Evolutionary conservation across 495 filamentous ascomycete species (phyloP).

Genomic region (Talaromyces thailandensis): DNA sequence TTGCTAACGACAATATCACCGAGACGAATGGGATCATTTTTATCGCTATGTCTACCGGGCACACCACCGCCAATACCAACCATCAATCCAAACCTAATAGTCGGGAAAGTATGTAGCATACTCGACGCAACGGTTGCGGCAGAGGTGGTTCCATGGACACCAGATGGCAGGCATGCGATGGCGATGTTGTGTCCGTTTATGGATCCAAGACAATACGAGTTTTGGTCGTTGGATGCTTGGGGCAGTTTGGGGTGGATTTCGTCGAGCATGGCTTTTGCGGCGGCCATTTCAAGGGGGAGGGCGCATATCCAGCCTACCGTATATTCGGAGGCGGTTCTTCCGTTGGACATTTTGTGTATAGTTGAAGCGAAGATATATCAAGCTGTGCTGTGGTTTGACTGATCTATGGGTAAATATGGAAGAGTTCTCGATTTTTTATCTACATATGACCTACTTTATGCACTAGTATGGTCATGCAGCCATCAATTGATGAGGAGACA

Average conservation of each 20-base stretch:
- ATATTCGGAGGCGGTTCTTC: slow-evolving; percentile 5
- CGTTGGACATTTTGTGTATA: neutral
- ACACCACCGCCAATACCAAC: slow-evolving; percentile 38
- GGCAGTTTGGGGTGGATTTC: slow-evolving; percentile 4
- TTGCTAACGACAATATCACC: slow-evolving; percentile 28
- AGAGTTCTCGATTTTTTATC: neutral
- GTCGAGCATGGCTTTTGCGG: slow-evolving; percentile 17
- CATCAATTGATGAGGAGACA: neutral
- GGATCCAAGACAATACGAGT: slow-evolving; percentile 21
- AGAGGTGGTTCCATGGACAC: slow-evolving; percentile 17
- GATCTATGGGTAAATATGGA: neutral
- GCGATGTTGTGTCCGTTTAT: slow-evolving; percentile 26
- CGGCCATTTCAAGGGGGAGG: slow-evolving; percentile 12
- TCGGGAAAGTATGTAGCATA: slow-evolving; percentile 24
- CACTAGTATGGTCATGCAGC: neutral
- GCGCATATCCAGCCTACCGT: slow-evolving; percentile 21
- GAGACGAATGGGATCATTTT: slow-evolving; percentile 16
- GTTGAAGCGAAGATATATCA: neutral
- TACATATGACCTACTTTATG: neutral
- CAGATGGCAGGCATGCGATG: slow-evolving; percentile 23
- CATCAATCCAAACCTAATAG: slow-evolving; percentile 27
- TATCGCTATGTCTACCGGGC: slow-evolving; percentile 22
- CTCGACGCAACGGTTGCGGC: slow-evolving; percentile 20
- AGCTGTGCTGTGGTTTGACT: neutral
- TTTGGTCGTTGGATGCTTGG: slow-evolving; percentile 14